Evolutionary conservation across 495 filamentous ascomycete genomes (phyloP).

Genomic region (Aspergillus taichungensis): DNA sequence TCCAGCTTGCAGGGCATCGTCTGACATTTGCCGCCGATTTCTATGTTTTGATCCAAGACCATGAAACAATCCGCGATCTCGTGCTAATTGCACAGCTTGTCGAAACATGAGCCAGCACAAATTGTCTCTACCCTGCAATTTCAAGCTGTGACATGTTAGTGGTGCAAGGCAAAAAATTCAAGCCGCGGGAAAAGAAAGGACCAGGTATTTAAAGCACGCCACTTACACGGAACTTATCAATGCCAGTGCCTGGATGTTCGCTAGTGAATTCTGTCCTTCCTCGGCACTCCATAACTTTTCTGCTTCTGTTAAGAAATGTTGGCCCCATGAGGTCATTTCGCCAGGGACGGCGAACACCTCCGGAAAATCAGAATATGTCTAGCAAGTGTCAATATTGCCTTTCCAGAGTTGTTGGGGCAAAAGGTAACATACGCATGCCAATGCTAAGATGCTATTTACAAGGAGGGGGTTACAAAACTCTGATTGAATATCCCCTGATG

Average conservation of each 20-base stretch:
- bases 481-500: conserved; percentile 9
- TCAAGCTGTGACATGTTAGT: conserved; percentile 21
- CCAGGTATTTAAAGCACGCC: background rate
- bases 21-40: conserved; percentile 6
- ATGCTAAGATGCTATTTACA: conserved; percentile 32
- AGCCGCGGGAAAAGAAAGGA: background rate
- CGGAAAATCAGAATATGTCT: conserved; percentile 41
- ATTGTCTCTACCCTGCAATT: conserved; percentile 21
- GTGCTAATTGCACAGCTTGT: conserved; percentile 27
- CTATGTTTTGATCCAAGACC: conserved; percentile 4
- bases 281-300: conserved; percentile 28
- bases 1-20: conserved; percentile 16
- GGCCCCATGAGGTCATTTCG: conserved; percentile 22
- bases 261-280: conserved; percentile 20
- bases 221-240: conserved; percentile 32
- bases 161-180: background rate
- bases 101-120: conserved; percentile 28
- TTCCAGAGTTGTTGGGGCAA: background rate
- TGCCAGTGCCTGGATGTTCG: conserved; percentile 30
- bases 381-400: conserved; percentile 1
- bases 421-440: conserved; percentile 28
- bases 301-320: conserved; percentile 26
- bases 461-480: conserved; percentile 30
- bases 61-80: conserved; percentile 24
- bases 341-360: conserved; percentile 30